phyloP scores from a whole-genome alignment of 2,329 filamentous ascomycete genomes.

The Neopestalotiopsis rosae region DNA sequence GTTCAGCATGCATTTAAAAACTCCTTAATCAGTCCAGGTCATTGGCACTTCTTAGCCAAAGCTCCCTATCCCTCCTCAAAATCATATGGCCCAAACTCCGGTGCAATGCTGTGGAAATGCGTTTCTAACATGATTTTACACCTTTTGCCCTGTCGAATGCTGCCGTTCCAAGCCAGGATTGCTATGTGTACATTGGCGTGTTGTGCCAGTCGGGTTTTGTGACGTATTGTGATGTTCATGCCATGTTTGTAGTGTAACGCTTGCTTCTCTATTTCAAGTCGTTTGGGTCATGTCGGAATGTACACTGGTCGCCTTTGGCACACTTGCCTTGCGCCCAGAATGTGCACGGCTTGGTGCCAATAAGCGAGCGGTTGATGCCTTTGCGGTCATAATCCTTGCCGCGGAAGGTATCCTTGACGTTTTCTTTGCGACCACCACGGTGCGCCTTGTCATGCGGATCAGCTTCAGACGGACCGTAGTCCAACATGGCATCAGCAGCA shows the following conservation, averaged over 20 bases:
- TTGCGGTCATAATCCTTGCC: conserved; percentile 38
- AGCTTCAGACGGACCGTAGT: conserved; percentile 20
- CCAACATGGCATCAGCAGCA: conserved; percentile 16
- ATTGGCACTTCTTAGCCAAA: not conserved
- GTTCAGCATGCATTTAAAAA: not conserved
- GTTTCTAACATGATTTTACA: conserved; percentile 1
- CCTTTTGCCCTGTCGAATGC: not conserved
- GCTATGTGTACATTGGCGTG: not conserved
- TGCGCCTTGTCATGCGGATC: conserved; percentile 28
- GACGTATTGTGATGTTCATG: not conserved
- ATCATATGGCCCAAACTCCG: not conserved
- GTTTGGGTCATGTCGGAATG: conserved; percentile 68
- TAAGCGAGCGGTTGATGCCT: conserved; percentile 60
- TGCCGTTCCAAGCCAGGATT: not conserved
- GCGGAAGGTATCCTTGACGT: conserved; percentile 26
- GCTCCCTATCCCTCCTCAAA: not conserved
- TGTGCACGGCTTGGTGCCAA: conserved; percentile 71
- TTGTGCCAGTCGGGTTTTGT: not conserved
- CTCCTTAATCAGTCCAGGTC: not conserved
- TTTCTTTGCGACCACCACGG: conserved; percentile 46
- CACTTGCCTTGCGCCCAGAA: conserved; percentile 76
- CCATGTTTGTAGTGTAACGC: not conserved
- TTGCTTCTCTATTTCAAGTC: conserved; percentile 32
- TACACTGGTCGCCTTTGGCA: conserved; percentile 75
- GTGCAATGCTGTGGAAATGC: conserved; percentile 1